A percentile compares a stretch with the other conserved stretches of the same genome.
These are phyloP conservation scores for Lentinus tigrinus DNA, from an alignment of 768 basidiomycete genomes.

Conservation along the genomic window DNA sequence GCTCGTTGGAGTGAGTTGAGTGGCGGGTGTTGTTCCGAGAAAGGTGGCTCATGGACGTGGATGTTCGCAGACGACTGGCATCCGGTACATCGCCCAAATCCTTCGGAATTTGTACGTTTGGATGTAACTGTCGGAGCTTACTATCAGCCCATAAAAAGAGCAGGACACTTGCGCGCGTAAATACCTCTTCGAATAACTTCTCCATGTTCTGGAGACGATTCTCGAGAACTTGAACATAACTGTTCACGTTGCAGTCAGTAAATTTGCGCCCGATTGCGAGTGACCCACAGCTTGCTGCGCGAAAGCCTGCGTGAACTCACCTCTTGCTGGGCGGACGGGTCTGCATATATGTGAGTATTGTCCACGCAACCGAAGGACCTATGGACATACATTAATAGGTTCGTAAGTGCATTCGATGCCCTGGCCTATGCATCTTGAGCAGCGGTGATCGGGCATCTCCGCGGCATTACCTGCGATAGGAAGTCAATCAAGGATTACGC, in stretches of 20 bases:
- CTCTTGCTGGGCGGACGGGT: constrained; percentile 13
- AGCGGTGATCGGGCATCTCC: constrained; percentile 11
- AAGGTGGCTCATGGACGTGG: not conserved
- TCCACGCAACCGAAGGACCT: not conserved
- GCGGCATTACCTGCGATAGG: constrained; percentile 11
- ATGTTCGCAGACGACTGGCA: not conserved
- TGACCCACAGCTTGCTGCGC: no score
- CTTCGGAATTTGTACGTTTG: not conserved
- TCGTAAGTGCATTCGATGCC: constrained; percentile 14
- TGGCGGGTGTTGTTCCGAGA: not conserved
- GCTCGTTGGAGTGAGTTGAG: not conserved
- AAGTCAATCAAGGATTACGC: not conserved
- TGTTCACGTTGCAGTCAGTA: no score
- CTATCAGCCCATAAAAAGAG: no score
- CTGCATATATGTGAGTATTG: not conserved
- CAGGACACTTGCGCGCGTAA: no score
- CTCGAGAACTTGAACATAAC: constrained; percentile 15
- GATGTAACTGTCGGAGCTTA: not conserved
- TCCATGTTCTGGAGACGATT: constrained; percentile 22
- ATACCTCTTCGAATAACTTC: constrained; percentile 9
- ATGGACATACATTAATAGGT: constrained; percentile 2
- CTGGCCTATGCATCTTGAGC: constrained; percentile 14
- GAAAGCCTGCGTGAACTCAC: not conserved
- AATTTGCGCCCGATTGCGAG: no score
- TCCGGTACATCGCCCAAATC: constrained; percentile 1